These are phyloP conservation scores for Globisporangium viniferum DNA, from an alignment of 352 stramenopile species.

Conservation along the genomic window DNA sequence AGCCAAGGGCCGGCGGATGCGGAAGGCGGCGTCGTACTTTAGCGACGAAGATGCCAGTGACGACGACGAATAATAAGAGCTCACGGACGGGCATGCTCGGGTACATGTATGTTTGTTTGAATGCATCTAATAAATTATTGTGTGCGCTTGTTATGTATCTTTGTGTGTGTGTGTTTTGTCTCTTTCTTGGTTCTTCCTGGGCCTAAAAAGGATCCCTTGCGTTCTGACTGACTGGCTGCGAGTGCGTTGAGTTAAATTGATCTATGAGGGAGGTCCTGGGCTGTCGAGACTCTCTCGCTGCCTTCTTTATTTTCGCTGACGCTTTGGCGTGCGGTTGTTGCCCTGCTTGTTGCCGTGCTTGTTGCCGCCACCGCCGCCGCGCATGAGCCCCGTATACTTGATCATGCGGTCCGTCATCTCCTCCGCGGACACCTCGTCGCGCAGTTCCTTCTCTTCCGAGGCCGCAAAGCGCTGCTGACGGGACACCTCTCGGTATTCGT, in stretches of 20 bases:
- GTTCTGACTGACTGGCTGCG: not conserved
- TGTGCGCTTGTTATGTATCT: constrained; percentile 6
- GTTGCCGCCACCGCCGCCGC: constrained; percentile 20
- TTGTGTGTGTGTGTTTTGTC: constrained; percentile 3
- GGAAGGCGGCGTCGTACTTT: constrained; percentile 57
- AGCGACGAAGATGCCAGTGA: constrained; percentile 78
- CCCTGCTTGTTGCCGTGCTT: constrained; percentile 6
- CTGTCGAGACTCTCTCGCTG: not conserved
- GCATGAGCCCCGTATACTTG: constrained; percentile 77
- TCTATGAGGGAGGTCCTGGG: not conserved
- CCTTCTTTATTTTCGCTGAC: constrained; percentile 52
- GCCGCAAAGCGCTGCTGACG: constrained; percentile 55
- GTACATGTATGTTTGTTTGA: not conserved
- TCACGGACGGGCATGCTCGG: not conserved
- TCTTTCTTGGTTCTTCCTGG: not conserved
- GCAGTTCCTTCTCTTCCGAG: constrained; percentile 67
- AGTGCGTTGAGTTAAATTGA: not conserved
- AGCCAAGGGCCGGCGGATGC: constrained; percentile 22
- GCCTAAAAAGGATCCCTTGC: not conserved
- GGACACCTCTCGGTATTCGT: constrained; percentile 67
- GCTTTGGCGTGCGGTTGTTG: constrained; percentile 41
- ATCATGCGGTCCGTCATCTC: constrained; percentile 82
- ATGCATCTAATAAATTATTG: constrained; percentile 32
- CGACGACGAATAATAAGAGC: constrained; percentile 24
- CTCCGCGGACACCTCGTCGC: constrained; percentile 78